Conservation (phyloP, 371 early-diverging fungal species). For the Lichtheimia hyalospora region DNA sequence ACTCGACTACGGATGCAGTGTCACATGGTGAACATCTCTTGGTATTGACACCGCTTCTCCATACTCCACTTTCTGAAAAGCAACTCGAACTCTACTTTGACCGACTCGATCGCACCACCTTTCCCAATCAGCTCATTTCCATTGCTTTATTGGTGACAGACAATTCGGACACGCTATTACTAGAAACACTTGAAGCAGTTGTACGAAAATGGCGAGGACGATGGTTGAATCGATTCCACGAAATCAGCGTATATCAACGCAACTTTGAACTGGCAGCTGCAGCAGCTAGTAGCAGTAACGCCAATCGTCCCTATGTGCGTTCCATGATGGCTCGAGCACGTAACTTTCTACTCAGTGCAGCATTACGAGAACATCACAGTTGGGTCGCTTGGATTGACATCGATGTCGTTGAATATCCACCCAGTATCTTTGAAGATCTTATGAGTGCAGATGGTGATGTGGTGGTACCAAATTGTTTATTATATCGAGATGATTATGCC, state of each 20-base stretch:
- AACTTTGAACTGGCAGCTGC: constrained; percentile 10
- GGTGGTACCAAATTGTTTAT: constrained; percentile 57
- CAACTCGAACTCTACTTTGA: constrained; percentile 42
- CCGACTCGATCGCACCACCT: constrained; percentile 36
- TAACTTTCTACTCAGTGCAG: constrained; percentile 50
- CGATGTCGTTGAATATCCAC: constrained; percentile 47
- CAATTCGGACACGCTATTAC: background rate
- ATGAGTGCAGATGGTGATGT: constrained; percentile 52
- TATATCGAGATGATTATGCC: constrained; percentile 24
- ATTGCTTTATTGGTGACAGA: constrained; percentile 41
- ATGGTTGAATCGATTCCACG: constrained; percentile 31
- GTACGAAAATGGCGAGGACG: constrained; percentile 2
- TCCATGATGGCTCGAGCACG: constrained; percentile 53
- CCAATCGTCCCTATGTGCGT: constrained; percentile 30
- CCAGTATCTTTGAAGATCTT: constrained; percentile 51
- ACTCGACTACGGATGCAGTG: constrained; percentile 15
- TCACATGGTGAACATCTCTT: constrained; percentile 9
- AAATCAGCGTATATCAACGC: constrained; percentile 43
- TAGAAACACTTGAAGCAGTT: constrained; percentile 16
- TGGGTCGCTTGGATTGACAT: constrained; percentile 64
- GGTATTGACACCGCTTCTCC: constrained; percentile 37
- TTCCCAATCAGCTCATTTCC: constrained; percentile 41
- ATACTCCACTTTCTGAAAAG: constrained; percentile 14
- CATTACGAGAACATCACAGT: constrained; percentile 38
- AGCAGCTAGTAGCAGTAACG: background rate